A percentile compares a stretch with the other conserved stretches of the same genome.
phyloP scores from a whole-genome alignment of 768 basidiomycete species.

The Cyclocybe cylindracea region DNA sequence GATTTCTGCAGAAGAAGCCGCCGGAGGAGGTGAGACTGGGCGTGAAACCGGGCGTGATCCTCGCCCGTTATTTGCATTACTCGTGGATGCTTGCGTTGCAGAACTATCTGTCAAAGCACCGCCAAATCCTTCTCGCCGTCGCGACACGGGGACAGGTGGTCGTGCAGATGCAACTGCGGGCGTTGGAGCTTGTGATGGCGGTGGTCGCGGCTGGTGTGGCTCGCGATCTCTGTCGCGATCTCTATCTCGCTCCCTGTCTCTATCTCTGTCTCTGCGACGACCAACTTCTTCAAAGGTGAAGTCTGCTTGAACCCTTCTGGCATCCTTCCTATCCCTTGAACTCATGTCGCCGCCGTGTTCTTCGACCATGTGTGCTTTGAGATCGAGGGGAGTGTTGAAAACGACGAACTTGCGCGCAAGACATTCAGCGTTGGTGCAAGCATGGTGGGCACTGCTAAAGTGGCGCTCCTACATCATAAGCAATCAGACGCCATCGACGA shows the following conservation, averaged over 20 bases:
- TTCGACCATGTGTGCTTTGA: constrained; percentile 89
- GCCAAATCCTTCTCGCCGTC: constrained; percentile 66
- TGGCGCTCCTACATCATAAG: constrained; percentile 60
- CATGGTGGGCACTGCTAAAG: constrained; percentile 73
- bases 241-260: constrained; percentile 33
- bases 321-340: constrained; percentile 67
- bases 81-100: constrained; percentile 15
- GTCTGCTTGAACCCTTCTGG: constrained; percentile 68
- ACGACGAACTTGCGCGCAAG: constrained; percentile 92
- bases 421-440: constrained; percentile 75
- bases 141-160: constrained; percentile 32
- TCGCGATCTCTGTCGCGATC: constrained; percentile 40
- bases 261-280: constrained; percentile 37
- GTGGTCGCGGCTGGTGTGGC: constrained; percentile 30
- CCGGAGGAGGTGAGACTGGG: constrained; percentile 31
- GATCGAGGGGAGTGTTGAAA: constrained; percentile 83
- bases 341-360: constrained; percentile 78
- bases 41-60: too few relatives aligned
- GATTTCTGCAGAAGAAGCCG: constrained; percentile 41
- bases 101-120: constrained; percentile 50
- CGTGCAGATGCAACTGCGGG: constrained; percentile 13
- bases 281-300: constrained; percentile 60
- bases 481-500: neutral
- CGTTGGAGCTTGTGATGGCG: constrained; percentile 16
- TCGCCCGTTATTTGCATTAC: constrained; percentile 27